phyloP scores from a whole-genome alignment of 23 red algal genomes.

The Gracilaria domingensis region DNA sequence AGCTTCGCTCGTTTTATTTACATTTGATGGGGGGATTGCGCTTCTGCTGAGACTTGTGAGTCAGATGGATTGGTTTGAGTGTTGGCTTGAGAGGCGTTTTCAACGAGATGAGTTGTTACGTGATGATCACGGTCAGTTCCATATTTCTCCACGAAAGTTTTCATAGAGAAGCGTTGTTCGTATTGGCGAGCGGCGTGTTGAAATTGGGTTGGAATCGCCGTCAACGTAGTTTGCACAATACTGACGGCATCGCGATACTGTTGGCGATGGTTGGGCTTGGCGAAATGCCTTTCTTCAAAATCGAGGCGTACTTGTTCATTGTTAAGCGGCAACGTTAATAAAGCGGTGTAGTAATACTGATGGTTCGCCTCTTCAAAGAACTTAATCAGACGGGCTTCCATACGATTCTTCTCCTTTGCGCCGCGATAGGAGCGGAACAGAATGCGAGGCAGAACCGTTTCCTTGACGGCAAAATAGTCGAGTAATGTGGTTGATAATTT shows the following conservation, averaged over 20 bases:
- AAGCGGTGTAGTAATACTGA: conserved; percentile 43
- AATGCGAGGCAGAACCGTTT: conserved; percentile 28
- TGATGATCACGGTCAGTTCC: conserved; percentile 37
- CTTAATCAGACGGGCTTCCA: conserved; percentile 32
- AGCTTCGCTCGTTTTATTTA: conserved; percentile 7
- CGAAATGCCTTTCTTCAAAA: conserved; percentile 50
- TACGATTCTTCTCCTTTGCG: conserved; percentile 28
- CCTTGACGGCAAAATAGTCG: conserved; percentile 53
- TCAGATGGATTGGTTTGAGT: not conserved
- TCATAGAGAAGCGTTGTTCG: conserved; percentile 47
- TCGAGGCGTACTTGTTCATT: conserved; percentile 50
- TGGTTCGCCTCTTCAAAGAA: conserved; percentile 15
- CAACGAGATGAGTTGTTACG: conserved; percentile 20
- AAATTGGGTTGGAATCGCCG: conserved; percentile 34
- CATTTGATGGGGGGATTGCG: not conserved
- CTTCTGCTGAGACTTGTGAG: not conserved
- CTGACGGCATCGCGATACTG: conserved; percentile 28
- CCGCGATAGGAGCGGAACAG: conserved; percentile 29
- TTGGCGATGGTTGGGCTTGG: conserved; percentile 14
- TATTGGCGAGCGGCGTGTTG: conserved; percentile 26
- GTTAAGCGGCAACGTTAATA: conserved; percentile 51
- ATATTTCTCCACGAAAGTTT: conserved; percentile 47
- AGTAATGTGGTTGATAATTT: conserved; percentile 6
- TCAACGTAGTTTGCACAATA: not conserved
- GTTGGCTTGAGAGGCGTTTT: not conserved